Evolutionary conservation across 2,329 filamentous ascomycete species (phyloP).

Genomic region (Venturia pyrina): DNA sequence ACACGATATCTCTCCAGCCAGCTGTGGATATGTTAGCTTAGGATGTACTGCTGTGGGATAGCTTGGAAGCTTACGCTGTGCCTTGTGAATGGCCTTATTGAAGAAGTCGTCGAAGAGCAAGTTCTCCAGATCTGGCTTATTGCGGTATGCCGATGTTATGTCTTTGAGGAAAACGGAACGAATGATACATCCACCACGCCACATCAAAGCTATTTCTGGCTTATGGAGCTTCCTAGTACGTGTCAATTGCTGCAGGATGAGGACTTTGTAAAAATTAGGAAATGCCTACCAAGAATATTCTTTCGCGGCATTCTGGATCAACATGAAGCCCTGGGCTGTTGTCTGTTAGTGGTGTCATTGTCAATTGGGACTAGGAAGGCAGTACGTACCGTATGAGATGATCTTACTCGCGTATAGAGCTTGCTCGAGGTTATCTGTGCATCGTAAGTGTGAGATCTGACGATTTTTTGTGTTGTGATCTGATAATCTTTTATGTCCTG

Average conservation of each 20-base stretch:
- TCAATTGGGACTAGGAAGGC: too few species aligned
- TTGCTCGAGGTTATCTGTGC: constrained; percentile 67
- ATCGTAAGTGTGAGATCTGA: too few species aligned
- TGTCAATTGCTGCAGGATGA: background rate
- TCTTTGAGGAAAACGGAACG: constrained; percentile 99
- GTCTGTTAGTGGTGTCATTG: too few species aligned
- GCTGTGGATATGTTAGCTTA: constrained; percentile 10
- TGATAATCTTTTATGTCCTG: constrained; percentile 44
- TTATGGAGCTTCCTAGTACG: constrained; percentile 36
- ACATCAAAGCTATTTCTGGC: constrained; percentile 99
- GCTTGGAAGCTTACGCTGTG: constrained; percentile 44
- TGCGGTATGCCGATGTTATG: constrained; percentile 94
- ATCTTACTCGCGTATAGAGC: constrained; percentile 99
- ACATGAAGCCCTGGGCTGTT: constrained; percentile 81
- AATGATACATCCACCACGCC: constrained; percentile 99
- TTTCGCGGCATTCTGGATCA: constrained; percentile 96
- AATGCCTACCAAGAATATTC: constrained; percentile 52
- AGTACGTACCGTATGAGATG: constrained; percentile 71
- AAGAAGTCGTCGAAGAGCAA: constrained; percentile 98
- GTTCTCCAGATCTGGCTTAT: constrained; percentile 91
- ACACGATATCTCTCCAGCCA: constrained; percentile 53
- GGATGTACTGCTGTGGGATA: too few species aligned
- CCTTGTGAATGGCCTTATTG: constrained; percentile 97
- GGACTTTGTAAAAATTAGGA: too few species aligned
- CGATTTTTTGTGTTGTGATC: too few species aligned